phyloP scores from a whole-genome alignment of 805 yeast species.

The Dipodascus geniculatus region DNA sequence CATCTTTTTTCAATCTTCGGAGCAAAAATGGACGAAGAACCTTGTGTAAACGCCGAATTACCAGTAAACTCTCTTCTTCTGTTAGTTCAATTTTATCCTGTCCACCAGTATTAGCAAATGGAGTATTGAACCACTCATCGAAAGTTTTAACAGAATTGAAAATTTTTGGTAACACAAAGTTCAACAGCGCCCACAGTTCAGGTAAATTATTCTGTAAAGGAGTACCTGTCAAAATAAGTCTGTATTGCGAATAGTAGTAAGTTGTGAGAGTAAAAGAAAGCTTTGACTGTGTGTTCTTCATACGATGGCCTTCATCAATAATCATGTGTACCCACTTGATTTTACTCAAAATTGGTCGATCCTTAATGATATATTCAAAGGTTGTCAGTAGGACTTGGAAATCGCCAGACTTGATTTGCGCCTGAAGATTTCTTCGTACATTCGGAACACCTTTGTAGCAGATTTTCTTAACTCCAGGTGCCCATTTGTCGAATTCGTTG shows the following conservation, averaged over 20 bases:
- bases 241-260: constrained; percentile 71
- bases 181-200: constrained; percentile 91
- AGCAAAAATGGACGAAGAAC: constrained; percentile 88
- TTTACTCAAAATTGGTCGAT: constrained; percentile 65
- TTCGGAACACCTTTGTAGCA: constrained; percentile 89
- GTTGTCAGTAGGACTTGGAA: constrained; percentile 89
- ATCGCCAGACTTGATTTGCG: constrained; percentile 62
- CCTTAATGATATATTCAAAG: constrained; percentile 88
- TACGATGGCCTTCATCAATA: constrained; percentile 96
- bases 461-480: constrained; percentile 70
- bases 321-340: constrained; percentile 94
- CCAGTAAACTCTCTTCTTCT: constrained; percentile 91
- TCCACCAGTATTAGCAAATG: constrained; percentile 91
- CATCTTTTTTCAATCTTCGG: constrained; percentile 93
- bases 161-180: constrained; percentile 89
- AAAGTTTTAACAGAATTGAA: constrained; percentile 93
- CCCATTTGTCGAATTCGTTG: constrained; percentile 94
- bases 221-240: constrained; percentile 92
- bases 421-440: constrained; percentile 68
- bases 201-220: constrained; percentile 93
- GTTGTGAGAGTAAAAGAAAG: constrained; percentile 74
- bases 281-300: constrained; percentile 89
- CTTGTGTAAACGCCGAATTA: constrained; percentile 90
- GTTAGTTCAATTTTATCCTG: constrained; percentile 88
- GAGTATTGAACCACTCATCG: constrained; percentile 98